Base-by-base conservation (phyloP, 371 early-diverging fungal species). In the Mortierella sp. region DNA sequence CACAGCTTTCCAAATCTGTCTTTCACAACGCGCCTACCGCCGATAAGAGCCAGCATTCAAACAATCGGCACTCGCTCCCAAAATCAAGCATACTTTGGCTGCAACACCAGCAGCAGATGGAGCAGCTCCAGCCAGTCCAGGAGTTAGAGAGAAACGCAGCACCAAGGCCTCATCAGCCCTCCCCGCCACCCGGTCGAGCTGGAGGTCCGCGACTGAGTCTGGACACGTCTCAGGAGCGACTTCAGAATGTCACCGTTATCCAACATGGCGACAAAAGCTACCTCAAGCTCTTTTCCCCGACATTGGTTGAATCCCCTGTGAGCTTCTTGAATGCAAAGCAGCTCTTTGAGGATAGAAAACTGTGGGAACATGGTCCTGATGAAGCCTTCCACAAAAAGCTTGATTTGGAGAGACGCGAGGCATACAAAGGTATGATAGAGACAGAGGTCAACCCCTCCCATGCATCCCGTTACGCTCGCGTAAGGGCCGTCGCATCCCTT, bases 301-400 rank as follows among this genome's bases (percentile, higher is more conserved):
- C 44, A 2, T 48, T 73, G 6, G 75, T 73, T 14, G 75, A 73
- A 17, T 73, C 75, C 0, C 75, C 75, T 11, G 75, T 73, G n/a
- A 73, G 75, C 48, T 73, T 55, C 28, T 39, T 73, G 60, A 53
- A 53, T 15, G 26, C 47, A 9, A 63, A 39, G 28, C 75, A 73
- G 32, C 52, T 55, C 12, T 15, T 44, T 6, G 68, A 63, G 14
- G 75, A 73, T 34, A 62, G 50, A 28, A 73, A 67, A 48, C 32
- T 67, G 46, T 73, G 75, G 75, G 75, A 73, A 28, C 52, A 67
- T 31, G 75, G 75, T 17, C 75, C 75, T 17, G 68, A 73, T 41
- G 75, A 57, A 23, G 75, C 64, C 6, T 61, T 73, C 30, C 63
- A 67, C 31, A 53, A 32, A 19, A 54, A 68, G 48, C 49, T 73